phyloP scores from a whole-genome alignment of 208 protist species.

The Leishmania major region DNA sequence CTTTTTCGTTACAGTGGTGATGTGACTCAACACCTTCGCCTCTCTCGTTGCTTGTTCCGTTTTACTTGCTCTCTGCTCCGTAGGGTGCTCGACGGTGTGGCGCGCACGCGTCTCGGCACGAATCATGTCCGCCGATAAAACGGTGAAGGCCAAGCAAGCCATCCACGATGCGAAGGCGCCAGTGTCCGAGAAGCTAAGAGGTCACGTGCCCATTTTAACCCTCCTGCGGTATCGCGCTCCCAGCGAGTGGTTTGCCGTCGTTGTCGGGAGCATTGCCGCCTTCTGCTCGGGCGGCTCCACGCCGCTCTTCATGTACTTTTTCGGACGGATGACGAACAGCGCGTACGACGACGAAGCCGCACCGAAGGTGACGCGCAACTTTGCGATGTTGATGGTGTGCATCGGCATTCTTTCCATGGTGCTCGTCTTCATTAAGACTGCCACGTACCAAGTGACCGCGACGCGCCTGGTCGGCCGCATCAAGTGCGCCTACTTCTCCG shows the following conservation, averaged over 20 bases:
- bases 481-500: slow-evolving; percentile 50
- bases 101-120: not conserved
- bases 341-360: slow-evolving; percentile 45
- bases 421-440: slow-evolving; percentile 52
- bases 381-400: slow-evolving; percentile 52
- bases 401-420: slow-evolving; percentile 51
- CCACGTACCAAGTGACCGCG: slow-evolving; percentile 40
- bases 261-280: slow-evolving; percentile 66
- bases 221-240: slow-evolving; percentile 71
- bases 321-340: slow-evolving; percentile 75
- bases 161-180: slow-evolving; percentile 23
- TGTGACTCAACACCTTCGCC: too few relatives aligned
- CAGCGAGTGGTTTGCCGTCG: slow-evolving; percentile 56
- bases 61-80: not conserved
- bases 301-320: slow-evolving; percentile 81
- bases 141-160: not conserved
- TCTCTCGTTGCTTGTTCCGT: too few relatives aligned
- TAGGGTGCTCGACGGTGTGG: not conserved
- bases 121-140: not conserved
- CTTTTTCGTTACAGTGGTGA: too few relatives aligned
- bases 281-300: slow-evolving; percentile 58
- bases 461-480: slow-evolving; percentile 57
- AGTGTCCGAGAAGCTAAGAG: not conserved
- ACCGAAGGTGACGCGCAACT: slow-evolving; percentile 57
- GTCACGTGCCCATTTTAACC: slow-evolving; percentile 51